phyloP scores from a whole-genome alignment of 108 stramenopile species.

The Skeletonema marinoi region DNA sequence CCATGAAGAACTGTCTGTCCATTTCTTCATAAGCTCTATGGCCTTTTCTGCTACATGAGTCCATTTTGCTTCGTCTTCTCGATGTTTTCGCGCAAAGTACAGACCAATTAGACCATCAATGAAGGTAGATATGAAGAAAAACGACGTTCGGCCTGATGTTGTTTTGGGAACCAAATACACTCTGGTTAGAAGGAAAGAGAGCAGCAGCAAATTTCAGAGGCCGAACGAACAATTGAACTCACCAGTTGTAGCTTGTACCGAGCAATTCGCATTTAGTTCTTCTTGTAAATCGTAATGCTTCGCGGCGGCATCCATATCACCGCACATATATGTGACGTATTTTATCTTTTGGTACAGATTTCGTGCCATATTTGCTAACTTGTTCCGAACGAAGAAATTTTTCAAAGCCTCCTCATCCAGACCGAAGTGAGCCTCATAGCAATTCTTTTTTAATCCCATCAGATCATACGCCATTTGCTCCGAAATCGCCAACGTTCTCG shows the following conservation, averaged over 20 bases:
- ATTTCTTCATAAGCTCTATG: constrained; percentile 29
- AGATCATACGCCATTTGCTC: neutral
- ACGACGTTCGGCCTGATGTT: neutral
- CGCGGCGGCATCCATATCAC: neutral
- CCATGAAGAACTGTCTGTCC: constrained; percentile 47
- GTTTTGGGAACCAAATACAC: neutral
- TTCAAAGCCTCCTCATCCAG: neutral
- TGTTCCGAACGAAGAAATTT: neutral
- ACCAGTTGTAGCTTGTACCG: neutral
- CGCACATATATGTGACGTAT: neutral
- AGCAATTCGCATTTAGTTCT: neutral
- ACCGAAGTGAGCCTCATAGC: neutral
- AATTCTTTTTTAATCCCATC: neutral
- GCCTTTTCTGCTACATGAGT: constrained; percentile 12
- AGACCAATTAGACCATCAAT: constrained; percentile 53
- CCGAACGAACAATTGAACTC: neutral
- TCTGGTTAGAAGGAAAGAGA: neutral
- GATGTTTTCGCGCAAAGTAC: constrained; percentile 35
- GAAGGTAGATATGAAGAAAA: constrained; percentile 32
- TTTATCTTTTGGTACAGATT: neutral
- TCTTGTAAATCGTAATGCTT: neutral
- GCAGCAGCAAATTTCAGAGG: neutral
- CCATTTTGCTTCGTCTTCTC: constrained; percentile 30
- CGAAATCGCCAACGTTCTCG: neutral
- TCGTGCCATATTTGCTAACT: neutral